Percentiles rank a stretch among this genome's conserved stretches.
phyloP scores from a whole-genome alignment of 768 basidiomycete species.

The Lentinula aciculospora region DNA sequence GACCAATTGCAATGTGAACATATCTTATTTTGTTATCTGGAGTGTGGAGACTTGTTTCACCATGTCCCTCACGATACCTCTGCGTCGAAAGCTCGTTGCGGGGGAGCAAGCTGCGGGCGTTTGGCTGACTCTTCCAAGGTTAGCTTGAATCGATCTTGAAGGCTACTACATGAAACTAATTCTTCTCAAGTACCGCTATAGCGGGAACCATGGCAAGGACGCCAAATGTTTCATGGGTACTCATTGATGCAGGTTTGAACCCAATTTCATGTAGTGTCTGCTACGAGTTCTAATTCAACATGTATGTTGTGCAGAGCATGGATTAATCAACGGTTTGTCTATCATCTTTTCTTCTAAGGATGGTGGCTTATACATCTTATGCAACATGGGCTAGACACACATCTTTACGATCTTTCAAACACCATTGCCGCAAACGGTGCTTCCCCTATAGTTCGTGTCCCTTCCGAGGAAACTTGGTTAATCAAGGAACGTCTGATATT shows the following conservation, averaged over 20 bases:
- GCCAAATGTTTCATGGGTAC: conserved; percentile 16
- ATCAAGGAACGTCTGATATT: conserved; percentile 29
- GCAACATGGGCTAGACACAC: conserved; percentile 10
- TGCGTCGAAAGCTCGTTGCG: conserved; percentile 14
- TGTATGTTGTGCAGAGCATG: conserved; percentile 6
- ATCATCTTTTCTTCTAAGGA: background rate
- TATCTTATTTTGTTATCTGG: too few species aligned
- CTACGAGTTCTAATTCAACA: background rate
- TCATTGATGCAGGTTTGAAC: conserved; percentile 17
- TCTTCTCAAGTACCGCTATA: conserved; percentile 13
- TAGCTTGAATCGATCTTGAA: background rate
- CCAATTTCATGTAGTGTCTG: background rate
- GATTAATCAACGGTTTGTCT: conserved; percentile 11
- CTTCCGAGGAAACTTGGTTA: conserved; percentile 44
- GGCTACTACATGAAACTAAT: background rate
- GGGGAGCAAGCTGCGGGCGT: conserved; percentile 16
- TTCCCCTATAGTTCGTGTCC: conserved; percentile 42
- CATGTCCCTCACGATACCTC: conserved; percentile 17
- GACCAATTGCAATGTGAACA: too few species aligned
- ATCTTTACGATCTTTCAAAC: conserved; percentile 19
- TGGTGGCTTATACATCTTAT: background rate
- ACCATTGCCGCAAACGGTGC: conserved; percentile 31
- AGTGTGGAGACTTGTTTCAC: too few species aligned
- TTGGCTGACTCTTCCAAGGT: conserved; percentile 19
- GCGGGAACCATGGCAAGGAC: conserved; percentile 17